phyloP scores from a whole-genome alignment of 164 flowering plant genomes.

The Magnolia changhungtana region DNA sequence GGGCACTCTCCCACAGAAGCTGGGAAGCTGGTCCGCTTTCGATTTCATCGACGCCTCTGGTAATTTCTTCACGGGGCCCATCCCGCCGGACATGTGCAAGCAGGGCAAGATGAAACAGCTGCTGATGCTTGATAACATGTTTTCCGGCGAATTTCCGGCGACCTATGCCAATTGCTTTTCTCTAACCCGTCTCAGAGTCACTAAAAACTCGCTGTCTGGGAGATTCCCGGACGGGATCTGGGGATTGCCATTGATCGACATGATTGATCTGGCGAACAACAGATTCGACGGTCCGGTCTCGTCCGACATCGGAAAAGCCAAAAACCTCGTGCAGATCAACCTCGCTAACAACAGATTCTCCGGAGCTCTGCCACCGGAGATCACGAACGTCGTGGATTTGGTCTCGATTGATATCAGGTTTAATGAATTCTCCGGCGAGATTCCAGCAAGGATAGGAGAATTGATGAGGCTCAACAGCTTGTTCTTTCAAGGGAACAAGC shows the following conservation, averaged over 20 bases:
- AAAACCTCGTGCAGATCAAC: slow-evolving; percentile 15
- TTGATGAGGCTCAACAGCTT: slow-evolving; percentile 37
- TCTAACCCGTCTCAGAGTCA: slow-evolving; percentile 55
- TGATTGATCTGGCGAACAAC: slow-evolving; percentile 53
- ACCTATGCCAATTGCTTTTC: slow-evolving; percentile 54
- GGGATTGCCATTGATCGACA: slow-evolving; percentile 53
- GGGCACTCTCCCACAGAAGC: slow-evolving; percentile 59
- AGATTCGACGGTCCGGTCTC: slow-evolving; percentile 58
- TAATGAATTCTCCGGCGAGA: slow-evolving; percentile 51
- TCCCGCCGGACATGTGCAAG: slow-evolving; percentile 93
- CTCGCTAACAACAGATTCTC: slow-evolving; percentile 41
- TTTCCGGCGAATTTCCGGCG: slow-evolving; percentile 70
- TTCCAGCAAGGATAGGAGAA: slow-evolving; percentile 50
- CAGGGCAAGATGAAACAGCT: slow-evolving; percentile 62
- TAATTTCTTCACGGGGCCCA: slow-evolving; percentile 62
- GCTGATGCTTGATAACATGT: slow-evolving; percentile 56
- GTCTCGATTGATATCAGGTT: slow-evolving; percentile 36
- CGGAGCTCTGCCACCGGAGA: slow-evolving; percentile 60
- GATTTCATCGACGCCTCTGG: slow-evolving; percentile 75
- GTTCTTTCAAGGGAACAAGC: slow-evolving; percentile 37
- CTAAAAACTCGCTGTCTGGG: slow-evolving; percentile 65
- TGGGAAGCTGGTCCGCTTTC: slow-evolving; percentile 84
- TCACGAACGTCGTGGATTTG: slow-evolving; percentile 38
- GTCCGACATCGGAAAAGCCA: slow-evolving; percentile 48
- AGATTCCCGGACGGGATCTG: slow-evolving; percentile 63